These are phyloP conservation scores for Penicillium simplicissimum DNA, from an alignment of 495 filamentous ascomycete genomes.

Conservation along the genomic window DNA sequence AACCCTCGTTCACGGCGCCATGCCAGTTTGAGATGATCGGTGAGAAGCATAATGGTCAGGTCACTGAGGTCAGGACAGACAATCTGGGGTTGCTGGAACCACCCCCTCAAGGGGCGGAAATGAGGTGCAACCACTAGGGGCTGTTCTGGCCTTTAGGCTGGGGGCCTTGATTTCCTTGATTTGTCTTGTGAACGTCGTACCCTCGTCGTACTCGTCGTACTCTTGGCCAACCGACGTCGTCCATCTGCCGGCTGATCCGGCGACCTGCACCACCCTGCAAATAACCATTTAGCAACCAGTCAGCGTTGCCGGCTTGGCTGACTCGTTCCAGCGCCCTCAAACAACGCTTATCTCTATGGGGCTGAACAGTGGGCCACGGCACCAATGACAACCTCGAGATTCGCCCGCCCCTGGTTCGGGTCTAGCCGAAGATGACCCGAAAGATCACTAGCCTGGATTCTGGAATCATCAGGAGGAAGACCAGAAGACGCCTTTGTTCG, in stretches of 20 bases:
- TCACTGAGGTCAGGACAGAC: conserved; percentile 13
- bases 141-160: not conserved
- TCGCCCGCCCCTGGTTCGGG: conserved; percentile 16
- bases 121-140: not conserved
- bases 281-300: not conserved
- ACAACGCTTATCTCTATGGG: not conserved
- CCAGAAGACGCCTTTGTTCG: conserved; percentile 1
- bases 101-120: not conserved
- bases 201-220: not conserved
- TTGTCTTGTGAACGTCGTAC: not conserved
- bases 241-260: conserved; percentile 20
- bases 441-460: not conserved
- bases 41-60: conserved; percentile 10
- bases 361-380: not conserved
- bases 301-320: not conserved
- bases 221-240: conserved; percentile 7
- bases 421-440: conserved; percentile 15
- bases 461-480: not conserved
- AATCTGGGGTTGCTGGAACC: conserved; percentile 16
- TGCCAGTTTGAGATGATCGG: conserved; percentile 24
- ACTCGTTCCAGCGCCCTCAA: not conserved
- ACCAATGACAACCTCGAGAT: not conserved
- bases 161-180: not conserved
- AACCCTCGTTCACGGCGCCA: not conserved
- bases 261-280: not conserved